Base-by-base conservation (phyloP, 2,329 filamentous ascomycete genomes). In the Aspergillus ruber region DNA sequence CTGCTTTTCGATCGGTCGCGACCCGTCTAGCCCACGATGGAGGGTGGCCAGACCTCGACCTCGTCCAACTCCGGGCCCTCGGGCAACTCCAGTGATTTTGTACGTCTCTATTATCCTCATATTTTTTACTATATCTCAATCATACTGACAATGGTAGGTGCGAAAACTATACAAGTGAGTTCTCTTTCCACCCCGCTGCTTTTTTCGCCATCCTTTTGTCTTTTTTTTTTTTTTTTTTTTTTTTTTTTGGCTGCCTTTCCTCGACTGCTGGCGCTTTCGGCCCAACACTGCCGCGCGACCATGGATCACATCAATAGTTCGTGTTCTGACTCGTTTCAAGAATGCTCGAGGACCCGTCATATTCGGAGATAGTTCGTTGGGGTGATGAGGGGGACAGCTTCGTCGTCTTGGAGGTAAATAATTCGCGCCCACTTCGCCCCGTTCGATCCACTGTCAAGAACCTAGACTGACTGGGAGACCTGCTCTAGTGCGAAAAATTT, bases 131-230 rank as follows among this genome's bases (percentile, higher is more conserved):
- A 40, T 45, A 40, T 18, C 45, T 40, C 13, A 7, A 17, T 35
- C 13, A 45, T 44, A 54, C 59, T 62, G 55, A 61, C 50, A 59
- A 52, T 54, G 46, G 18, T 49, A 96, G 90, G 90, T 97, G 74
- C 90, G 91, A 77, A 97, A 97, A 74, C 77, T 97, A 56, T 97
- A 96, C 80, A 95, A 95, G 91, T 97, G 84, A 72, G 79, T 71
- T 47, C 38, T 48, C 25, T 43, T 33, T 44, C 35, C 43, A 46
- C 25, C 25, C 25, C 33, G n/a, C 36, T 12, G 12, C 17, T 21
- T 39, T 20, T 21, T 39, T 18, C 21, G 13, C 10, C 17, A 1
- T 17, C 7, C 36, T 8, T 38, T 41, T 25, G 29, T 35, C 44
- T 32, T 47, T 48, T 20, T 39, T 18, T 20, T 39, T 17, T 39